Percentiles rank a stretch among this genome's conserved stretches.
Conservation (phyloP, 2,329 filamentous ascomycete genomes). For the Ophiostoma tasmaniense region DNA sequence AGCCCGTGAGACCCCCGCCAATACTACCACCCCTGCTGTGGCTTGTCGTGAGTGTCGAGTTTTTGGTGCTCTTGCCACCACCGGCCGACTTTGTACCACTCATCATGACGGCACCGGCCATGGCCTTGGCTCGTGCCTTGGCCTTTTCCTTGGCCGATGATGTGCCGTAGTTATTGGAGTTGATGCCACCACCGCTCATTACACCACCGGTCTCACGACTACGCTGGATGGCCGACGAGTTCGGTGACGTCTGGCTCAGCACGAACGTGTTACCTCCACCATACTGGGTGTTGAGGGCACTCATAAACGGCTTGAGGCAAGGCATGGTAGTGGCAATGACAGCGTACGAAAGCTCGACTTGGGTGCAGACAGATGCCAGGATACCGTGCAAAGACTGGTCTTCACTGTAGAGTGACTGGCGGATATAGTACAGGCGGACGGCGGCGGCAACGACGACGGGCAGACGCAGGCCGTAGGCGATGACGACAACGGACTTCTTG, state of each 20-base stretch:
- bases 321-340: slow-evolving; percentile 35
- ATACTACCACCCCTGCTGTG: background rate
- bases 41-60: background rate
- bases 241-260: slow-evolving; percentile 13
- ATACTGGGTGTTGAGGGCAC: slow-evolving; percentile 28
- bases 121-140: slow-evolving; percentile 7
- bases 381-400: slow-evolving; percentile 32
- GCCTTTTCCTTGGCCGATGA: slow-evolving; percentile 1
- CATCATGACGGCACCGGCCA: slow-evolving; percentile 12
- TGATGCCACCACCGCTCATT: slow-evolving; percentile 2
- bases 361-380: slow-evolving; percentile 29
- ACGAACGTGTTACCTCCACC: slow-evolving; percentile 22
- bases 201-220: slow-evolving; percentile 8
- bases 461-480: slow-evolving; percentile 35
- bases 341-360: slow-evolving; percentile 34
- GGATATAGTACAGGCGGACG: slow-evolving; percentile 32
- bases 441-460: slow-evolving; percentile 32
- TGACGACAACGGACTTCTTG: slow-evolving; percentile 33
- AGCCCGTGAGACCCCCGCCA: background rate
- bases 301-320: slow-evolving; percentile 37
- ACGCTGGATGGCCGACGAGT: slow-evolving; percentile 9
- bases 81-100: slow-evolving; percentile 4
- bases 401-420: slow-evolving; percentile 25
- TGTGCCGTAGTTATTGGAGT: background rate
- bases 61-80: background rate